These are phyloP conservation scores for Lipomyces starkeyi DNA, from an alignment of 805 yeast species.

Conservation along the genomic window DNA sequence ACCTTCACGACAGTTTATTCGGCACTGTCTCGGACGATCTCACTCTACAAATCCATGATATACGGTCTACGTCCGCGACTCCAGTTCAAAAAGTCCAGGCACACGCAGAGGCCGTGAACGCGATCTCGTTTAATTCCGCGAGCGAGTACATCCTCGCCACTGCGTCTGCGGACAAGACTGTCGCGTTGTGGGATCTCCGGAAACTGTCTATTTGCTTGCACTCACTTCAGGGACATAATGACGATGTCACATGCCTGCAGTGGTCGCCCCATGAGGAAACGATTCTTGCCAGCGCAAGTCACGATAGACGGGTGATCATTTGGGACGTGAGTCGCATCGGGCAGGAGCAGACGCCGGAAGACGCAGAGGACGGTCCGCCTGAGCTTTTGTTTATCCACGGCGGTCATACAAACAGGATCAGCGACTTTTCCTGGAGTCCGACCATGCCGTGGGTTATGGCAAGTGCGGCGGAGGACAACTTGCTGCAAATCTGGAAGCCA, in stretches of 20 bases:
- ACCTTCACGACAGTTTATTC: constrained; percentile 53
- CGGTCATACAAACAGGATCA: constrained; percentile 76
- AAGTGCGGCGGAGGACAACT: constrained; percentile 75
- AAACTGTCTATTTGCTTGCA: constrained; percentile 64
- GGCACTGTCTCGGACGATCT: constrained; percentile 77
- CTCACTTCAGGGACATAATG: constrained; percentile 69
- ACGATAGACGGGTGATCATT: constrained; percentile 71
- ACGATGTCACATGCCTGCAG: constrained; percentile 60
- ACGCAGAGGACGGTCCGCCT: constrained; percentile 70
- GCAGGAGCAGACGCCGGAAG: constrained; percentile 60
- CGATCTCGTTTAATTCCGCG: constrained; percentile 69
- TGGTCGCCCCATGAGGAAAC: constrained; percentile 59
- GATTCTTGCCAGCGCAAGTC: constrained; percentile 61
- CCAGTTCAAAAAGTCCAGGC: constrained; percentile 55
- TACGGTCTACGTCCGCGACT: constrained; percentile 50
- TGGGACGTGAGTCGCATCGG: constrained; percentile 75
- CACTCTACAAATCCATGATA: constrained; percentile 65
- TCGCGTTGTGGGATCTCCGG: constrained; percentile 77
- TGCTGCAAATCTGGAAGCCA: constrained; percentile 79
- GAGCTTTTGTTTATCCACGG: constrained; percentile 82
- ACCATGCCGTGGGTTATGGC: constrained; percentile 61
- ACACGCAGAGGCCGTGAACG: constrained; percentile 67
- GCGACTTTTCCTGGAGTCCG: constrained; percentile 74
- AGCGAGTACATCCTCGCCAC: constrained; percentile 65
- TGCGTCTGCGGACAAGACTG: constrained; percentile 77